Percentiles rank a stretch among this genome's conserved stretches.
Evolutionary conservation across 2,329 filamentous ascomycete species (phyloP).

Genomic region (Colletotrichum sp.): DNA sequence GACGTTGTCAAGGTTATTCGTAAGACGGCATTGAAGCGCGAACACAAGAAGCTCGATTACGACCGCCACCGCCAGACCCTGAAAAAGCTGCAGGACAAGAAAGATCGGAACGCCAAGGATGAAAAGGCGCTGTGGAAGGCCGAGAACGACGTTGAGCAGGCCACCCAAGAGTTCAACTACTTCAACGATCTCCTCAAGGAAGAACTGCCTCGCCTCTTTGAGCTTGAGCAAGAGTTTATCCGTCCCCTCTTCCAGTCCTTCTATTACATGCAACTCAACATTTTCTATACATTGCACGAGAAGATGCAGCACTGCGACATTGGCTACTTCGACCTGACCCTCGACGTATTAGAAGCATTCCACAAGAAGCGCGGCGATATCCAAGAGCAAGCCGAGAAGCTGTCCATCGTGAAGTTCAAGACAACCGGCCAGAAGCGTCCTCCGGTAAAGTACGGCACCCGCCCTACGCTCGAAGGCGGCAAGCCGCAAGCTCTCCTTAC

Average conservation of each 20-base stretch:
- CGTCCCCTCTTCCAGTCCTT: constrained; percentile 97
- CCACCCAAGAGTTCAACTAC: constrained; percentile 96
- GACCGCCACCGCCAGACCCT: constrained; percentile 82
- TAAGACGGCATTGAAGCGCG: constrained; percentile 85
- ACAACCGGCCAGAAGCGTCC: constrained; percentile 74
- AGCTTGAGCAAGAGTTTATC: constrained; percentile 92
- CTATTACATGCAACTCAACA: constrained; percentile 99
- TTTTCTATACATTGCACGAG: constrained; percentile 98
- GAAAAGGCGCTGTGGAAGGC: constrained; percentile 97
- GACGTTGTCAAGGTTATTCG: constrained; percentile 95
- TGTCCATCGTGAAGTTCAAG: constrained; percentile 91
- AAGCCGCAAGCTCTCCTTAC: constrained; percentile 58
- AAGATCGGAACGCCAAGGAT: constrained; percentile 94
- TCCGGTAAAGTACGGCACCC: constrained; percentile 59
- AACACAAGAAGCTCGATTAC: constrained; percentile 97
- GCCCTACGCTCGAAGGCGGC: constrained; percentile 53
- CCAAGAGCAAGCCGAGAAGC: constrained; percentile 80
- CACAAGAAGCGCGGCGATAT: constrained; percentile 86
- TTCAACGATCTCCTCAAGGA: constrained; percentile 98
- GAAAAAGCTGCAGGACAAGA: constrained; percentile 98
- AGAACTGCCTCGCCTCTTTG: constrained; percentile 90
- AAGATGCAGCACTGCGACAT: constrained; percentile 98
- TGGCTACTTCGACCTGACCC: constrained; percentile 92
- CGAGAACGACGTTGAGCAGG: constrained; percentile 86
- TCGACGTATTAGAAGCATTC: constrained; percentile 92